These are phyloP conservation scores for Fusarium ramigenum DNA, from an alignment of 2,329 filamentous ascomycete genomes.

Conservation along the genomic window DNA sequence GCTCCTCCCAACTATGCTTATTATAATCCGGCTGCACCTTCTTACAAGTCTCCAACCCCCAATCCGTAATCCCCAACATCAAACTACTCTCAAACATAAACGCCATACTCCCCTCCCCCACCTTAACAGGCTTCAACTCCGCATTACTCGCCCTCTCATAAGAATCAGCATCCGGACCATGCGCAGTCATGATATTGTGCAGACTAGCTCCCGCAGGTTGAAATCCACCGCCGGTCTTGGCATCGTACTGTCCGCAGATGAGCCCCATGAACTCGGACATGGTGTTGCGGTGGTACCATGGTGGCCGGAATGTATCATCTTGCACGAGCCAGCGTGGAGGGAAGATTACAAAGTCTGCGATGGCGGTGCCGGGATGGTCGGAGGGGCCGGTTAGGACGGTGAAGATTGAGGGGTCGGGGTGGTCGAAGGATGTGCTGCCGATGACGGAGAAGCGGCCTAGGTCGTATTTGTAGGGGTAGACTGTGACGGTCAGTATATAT, in stretches of 20 bases:
- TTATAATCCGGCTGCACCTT: conserved; percentile 74
- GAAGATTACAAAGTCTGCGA: conserved; percentile 79
- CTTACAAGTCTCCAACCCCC: conserved; percentile 69
- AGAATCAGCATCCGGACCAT: conserved; percentile 67
- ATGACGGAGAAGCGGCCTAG: conserved; percentile 80
- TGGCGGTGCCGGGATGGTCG: conserved; percentile 67
- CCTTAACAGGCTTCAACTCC: conserved; percentile 63
- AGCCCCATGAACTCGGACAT: conserved; percentile 74
- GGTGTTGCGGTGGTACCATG: conserved; percentile 77
- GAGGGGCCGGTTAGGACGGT: conserved; percentile 74
- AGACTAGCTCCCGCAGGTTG: conserved; percentile 66
- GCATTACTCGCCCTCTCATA: conserved; percentile 65
- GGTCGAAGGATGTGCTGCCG: conserved; percentile 71
- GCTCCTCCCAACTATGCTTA: conserved; percentile 74
- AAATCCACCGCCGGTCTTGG: conserved; percentile 67
- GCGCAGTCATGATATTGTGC: conserved; percentile 78
- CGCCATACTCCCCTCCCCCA: conserved; percentile 69
- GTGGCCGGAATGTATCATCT: conserved; percentile 76
- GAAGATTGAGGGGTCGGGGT: conserved; percentile 82
- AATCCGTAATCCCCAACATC: conserved; percentile 77
- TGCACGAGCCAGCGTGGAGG: conserved; percentile 76
- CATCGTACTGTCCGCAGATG: conserved; percentile 67
- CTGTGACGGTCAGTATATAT: neutral
- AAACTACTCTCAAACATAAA: conserved; percentile 77
- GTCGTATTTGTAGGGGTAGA: conserved; percentile 81